Evolutionary conservation across 805 yeast genomes (phyloP), one percentile per base, ranked within the genome.

Genomic region (Clavispora carvajalis): DNA sequence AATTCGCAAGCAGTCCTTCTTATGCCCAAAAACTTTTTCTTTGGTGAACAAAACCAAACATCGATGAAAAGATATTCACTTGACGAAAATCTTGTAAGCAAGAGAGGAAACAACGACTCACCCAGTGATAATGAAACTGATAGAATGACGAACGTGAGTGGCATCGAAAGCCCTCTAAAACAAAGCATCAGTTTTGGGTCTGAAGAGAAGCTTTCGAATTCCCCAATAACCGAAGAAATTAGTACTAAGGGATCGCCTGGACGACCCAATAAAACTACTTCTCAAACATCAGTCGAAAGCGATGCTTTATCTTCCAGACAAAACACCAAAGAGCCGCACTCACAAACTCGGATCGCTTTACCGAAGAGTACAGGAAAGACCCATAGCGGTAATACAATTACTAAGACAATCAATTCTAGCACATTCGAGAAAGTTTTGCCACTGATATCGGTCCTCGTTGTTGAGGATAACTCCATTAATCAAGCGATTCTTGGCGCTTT

Each of bases 381-480:
- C 12, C 31, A 15, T 12, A 10, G 31, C 19, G 31, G 12, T 28
- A 15, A 28, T 15, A 12, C 31, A 5, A 26, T 39, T 26, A 36
- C 39, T 9, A 44, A 45, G 28, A 37, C 48, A 7, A 37, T 55
- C 23, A 65, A 64, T 33, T 52, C 63, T 4, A 65, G 76, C 9
- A 65, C 76, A 5, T 49, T 49, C 22, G 76, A 75, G 15, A 82
- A 80, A 39, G 90, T 93, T 16, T 72, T 91, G 15, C 96, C 97
- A 0, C 85, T 88, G 46, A 82, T 93, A 31, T 87, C 88, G 31
- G 96, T 93, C 1, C 65, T 93, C 38, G 90, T 93, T 30, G 99
- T 93, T 8, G 99, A 93, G 61, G 99, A 93, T 69, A 93, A 93
- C 62, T 82, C 89, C 26, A 90, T 93, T 55, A 93, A 93, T 63